Conservation (phyloP, 2,329 filamentous ascomycete species). For the Hypomyces perniciosus region DNA sequence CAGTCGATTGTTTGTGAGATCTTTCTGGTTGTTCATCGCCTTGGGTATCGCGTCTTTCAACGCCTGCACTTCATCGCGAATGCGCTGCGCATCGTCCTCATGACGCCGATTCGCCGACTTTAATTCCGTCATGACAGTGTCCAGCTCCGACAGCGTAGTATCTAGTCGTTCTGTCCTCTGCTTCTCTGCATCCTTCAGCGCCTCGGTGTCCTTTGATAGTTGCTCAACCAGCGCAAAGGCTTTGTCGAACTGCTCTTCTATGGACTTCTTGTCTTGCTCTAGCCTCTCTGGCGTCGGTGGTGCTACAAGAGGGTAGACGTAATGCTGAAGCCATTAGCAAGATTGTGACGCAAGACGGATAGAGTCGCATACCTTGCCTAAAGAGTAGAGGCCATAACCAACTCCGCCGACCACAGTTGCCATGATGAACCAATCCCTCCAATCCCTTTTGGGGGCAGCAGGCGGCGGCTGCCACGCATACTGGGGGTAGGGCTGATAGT, state of each 20-base stretch:
- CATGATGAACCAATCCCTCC: slow-evolving; percentile 99
- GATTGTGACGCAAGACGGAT: not conserved
- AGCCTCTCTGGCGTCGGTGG: slow-evolving; percentile 91
- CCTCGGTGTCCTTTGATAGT: slow-evolving; percentile 80
- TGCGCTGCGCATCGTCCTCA: slow-evolving; percentile 80
- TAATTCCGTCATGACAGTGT: slow-evolving; percentile 73
- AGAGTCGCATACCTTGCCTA: slow-evolving; percentile 65
- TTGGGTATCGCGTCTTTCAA: slow-evolving; percentile 83
- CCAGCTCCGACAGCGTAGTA: slow-evolving; percentile 72
- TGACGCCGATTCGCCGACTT: slow-evolving; percentile 75
- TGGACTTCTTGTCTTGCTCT: slow-evolving; percentile 86
- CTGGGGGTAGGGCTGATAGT: slow-evolving; percentile 45
- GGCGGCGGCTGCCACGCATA: slow-evolving; percentile 54
- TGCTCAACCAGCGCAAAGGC: slow-evolving; percentile 91
- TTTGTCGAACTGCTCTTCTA: slow-evolving; percentile 89
- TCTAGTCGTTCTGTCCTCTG: slow-evolving; percentile 80
- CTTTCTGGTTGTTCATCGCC: slow-evolving; percentile 82
- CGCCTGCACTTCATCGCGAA: slow-evolving; percentile 78
- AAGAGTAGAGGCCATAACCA: slow-evolving; percentile 78
- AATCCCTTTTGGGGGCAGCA: slow-evolving; percentile 72
- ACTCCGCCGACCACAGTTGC: slow-evolving; percentile 89
- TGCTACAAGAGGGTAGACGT: slow-evolving; percentile 83
- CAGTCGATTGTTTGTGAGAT: slow-evolving; percentile 71
- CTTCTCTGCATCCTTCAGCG: slow-evolving; percentile 80
- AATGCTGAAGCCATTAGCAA: slow-evolving; percentile 54